Percentiles rank a stretch among this genome's conserved stretches.
Evolutionary conservation across 1,284 basidiomycete species (phyloP).

Genomic region (Ceratobasidium sp.): DNA sequence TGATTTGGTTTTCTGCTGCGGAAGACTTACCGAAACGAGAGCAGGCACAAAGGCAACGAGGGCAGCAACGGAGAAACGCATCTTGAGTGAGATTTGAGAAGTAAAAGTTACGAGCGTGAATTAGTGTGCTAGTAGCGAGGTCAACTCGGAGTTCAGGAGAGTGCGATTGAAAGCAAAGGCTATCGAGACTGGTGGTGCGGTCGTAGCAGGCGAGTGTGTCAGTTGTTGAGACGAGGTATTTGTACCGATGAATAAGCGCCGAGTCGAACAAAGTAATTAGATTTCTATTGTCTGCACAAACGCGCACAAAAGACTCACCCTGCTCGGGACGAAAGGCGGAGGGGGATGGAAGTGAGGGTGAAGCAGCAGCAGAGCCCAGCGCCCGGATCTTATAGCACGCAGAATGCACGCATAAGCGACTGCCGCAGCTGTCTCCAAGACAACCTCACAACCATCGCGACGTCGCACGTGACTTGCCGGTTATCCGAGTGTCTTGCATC

Average conservation of each 20-base stretch:
- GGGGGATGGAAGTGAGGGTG: conserved; percentile 5
- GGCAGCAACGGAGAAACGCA: conserved; percentile 48
- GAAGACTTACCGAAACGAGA: conserved; percentile 24
- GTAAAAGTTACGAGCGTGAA: neutral
- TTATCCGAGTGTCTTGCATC: conserved; percentile 6
- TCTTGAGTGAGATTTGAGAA: conserved; percentile 17
- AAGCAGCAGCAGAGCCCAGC: neutral
- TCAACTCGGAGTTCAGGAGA: conserved; percentile 35
- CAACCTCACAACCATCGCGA: conserved; percentile 7
- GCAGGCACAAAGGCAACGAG: conserved; percentile 43
- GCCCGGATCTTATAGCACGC: conserved; percentile 14
- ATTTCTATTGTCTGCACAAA: neutral
- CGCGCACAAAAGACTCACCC: conserved; percentile 33
- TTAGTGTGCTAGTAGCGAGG: conserved; percentile 22
- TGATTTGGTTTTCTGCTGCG: neutral
- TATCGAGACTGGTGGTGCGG: conserved; percentile 37
- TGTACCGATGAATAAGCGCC: conserved; percentile 12
- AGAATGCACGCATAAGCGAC: conserved; percentile 9
- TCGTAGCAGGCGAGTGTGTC: neutral
- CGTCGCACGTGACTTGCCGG: conserved; percentile 1
- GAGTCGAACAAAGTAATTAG: conserved; percentile 13
- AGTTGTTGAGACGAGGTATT: neutral
- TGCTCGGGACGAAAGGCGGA: conserved; percentile 39
- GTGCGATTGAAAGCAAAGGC: conserved; percentile 40
- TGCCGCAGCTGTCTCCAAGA: conserved; percentile 16